A percentile compares a stretch with the other conserved stretches of the same genome.
phyloP scores from a whole-genome alignment of 2,329 filamentous ascomycete species.

The Fusarium proliferatum region DNA sequence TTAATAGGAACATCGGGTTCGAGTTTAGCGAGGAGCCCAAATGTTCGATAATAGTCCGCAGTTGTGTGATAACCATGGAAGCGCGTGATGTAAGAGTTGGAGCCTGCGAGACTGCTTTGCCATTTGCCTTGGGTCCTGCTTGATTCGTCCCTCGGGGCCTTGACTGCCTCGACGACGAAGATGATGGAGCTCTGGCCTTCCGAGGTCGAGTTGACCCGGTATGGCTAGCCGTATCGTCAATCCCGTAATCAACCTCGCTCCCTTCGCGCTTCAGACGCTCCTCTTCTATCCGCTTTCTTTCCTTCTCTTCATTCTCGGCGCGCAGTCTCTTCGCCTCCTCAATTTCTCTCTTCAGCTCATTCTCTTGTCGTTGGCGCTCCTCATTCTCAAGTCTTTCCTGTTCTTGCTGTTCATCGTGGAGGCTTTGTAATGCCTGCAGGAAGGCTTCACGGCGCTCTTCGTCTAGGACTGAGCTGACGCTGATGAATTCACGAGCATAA shows the following conservation, averaged over 20 bases:
- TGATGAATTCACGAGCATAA: conserved; percentile 91
- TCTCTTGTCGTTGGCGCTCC: conserved; percentile 66
- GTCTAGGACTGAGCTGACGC: conserved; percentile 85
- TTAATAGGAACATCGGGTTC: conserved; percentile 68
- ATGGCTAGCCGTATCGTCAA: conserved; percentile 64
- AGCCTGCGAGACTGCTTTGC: conserved; percentile 44
- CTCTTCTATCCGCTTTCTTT: conserved; percentile 64
- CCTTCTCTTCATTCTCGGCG: conserved; percentile 69
- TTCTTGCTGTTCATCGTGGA: conserved; percentile 85
- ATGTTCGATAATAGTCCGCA: conserved; percentile 63
- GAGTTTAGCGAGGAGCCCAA: conserved; percentile 62
- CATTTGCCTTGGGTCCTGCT: conserved; percentile 37
- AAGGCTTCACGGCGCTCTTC: conserved; percentile 93
- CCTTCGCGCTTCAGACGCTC: conserved; percentile 61
- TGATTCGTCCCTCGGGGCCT: conserved; percentile 36
- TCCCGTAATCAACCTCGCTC: conserved; percentile 76
- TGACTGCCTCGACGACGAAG: conserved; percentile 48
- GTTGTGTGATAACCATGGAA: conserved; percentile 62
- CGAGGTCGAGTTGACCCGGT: conserved; percentile 51
- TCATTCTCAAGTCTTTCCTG: conserved; percentile 74
- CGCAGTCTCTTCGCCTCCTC: conserved; percentile 67
- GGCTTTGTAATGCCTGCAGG: conserved; percentile 82
- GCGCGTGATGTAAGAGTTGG: conserved; percentile 61
- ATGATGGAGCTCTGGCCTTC: conserved; percentile 47
- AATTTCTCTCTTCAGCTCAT: conserved; percentile 65